Conservation (phyloP, 2,329 filamentous ascomycete genomes). For the Xenoacremonium recifei region DNA sequence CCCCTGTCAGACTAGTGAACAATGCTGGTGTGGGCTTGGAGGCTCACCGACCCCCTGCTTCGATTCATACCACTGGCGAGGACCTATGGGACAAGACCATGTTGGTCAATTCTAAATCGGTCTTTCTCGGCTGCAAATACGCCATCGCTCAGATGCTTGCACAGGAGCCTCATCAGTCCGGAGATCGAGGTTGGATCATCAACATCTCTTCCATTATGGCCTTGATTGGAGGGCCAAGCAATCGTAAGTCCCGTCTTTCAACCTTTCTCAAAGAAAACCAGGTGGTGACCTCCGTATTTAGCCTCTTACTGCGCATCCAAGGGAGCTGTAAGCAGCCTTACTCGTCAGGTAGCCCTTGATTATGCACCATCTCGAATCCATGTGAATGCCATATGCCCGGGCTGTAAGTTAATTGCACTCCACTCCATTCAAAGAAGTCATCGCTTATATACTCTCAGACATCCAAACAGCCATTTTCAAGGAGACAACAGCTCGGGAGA, state of each 20-base stretch:
- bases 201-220: slow-evolving; percentile 46
- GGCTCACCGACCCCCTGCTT: slow-evolving; percentile 21
- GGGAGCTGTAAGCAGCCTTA: slow-evolving; percentile 49
- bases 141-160: slow-evolving; percentile 47
- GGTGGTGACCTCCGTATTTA: slow-evolving; percentile 9
- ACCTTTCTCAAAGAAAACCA: neutral
- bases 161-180: slow-evolving; percentile 38
- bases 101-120: slow-evolving; percentile 35
- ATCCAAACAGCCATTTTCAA: slow-evolving; percentile 27
- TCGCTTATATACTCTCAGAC: slow-evolving; percentile 13
- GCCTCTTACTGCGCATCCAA: slow-evolving; percentile 48
- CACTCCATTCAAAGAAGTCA: too few relatives aligned
- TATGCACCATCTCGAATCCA: slow-evolving; percentile 48
- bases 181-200: slow-evolving; percentile 49
- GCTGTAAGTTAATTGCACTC: too few relatives aligned
- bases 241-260: slow-evolving; percentile 17
- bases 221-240: slow-evolving; percentile 28
- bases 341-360: slow-evolving; percentile 46
- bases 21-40: slow-evolving; percentile 44
- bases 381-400: slow-evolving; percentile 36
- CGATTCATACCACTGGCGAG: slow-evolving; percentile 46
- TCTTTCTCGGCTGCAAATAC: slow-evolving; percentile 44
- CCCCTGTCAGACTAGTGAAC: slow-evolving; percentile 38
- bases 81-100: slow-evolving; percentile 43
- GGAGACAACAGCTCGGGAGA: slow-evolving; percentile 17